Evolutionary conservation across 2,329 filamentous ascomycete genomes (phyloP).

Genomic region (Orbilia oligospora): DNA sequence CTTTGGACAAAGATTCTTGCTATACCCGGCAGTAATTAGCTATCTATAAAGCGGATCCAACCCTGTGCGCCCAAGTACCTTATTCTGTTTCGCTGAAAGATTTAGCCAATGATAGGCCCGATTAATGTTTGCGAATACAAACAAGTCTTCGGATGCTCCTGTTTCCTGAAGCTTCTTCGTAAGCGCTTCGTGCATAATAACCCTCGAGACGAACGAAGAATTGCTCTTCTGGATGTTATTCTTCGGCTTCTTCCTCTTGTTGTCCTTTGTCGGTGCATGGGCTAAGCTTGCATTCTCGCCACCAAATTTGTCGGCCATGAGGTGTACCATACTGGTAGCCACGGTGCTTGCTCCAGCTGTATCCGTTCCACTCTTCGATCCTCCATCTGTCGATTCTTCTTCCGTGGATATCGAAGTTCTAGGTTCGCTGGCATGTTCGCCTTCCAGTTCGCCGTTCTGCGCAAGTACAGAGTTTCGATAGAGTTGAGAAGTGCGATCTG

Average conservation of each 20-base stretch:
- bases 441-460: slow-evolving; percentile 43
- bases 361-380: slow-evolving; percentile 62
- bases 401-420: slow-evolving; percentile 55
- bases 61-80: slow-evolving; percentile 69
- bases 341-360: slow-evolving; percentile 48
- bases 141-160: slow-evolving; percentile 79
- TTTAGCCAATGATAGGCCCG: slow-evolving; percentile 97
- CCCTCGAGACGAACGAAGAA: slow-evolving; percentile 96
- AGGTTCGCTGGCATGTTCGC: slow-evolving; percentile 58
- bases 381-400: slow-evolving; percentile 55
- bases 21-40: slow-evolving; percentile 66
- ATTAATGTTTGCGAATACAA: slow-evolving; percentile 95
- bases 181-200: slow-evolving; percentile 88
- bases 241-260: slow-evolving; percentile 92
- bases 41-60: neutral
- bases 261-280: slow-evolving; percentile 75
- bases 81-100: slow-evolving; percentile 77
- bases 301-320: slow-evolving; percentile 73
- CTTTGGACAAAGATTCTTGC: slow-evolving; percentile 93
- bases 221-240: slow-evolving; percentile 99
- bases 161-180: slow-evolving; percentile 85
- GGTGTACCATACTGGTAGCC: slow-evolving; percentile 58
- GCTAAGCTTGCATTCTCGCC: slow-evolving; percentile 84
- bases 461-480: slow-evolving; percentile 52
- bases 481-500: slow-evolving; percentile 51